A percentile compares a stretch with the other conserved stretches of the same genome.
Conservation (phyloP, 2,329 filamentous ascomycete species). For the Pochonia chlamydosporia region DNA sequence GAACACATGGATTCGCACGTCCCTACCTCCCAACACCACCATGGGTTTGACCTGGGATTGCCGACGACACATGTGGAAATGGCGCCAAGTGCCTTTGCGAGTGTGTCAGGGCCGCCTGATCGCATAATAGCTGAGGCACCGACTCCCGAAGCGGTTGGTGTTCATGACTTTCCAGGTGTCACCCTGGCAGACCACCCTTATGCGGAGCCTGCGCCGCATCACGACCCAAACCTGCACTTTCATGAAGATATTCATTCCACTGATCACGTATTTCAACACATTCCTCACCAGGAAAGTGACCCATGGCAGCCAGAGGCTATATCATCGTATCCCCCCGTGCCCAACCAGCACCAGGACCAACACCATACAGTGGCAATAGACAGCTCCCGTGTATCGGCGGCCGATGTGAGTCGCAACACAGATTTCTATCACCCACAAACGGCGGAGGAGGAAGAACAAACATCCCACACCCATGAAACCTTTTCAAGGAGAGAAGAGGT, state of each 20-base stretch:
- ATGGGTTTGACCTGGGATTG: constrained; percentile 2
- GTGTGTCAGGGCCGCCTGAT: not conserved
- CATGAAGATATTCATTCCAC: constrained; percentile 1
- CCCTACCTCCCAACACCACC: not conserved
- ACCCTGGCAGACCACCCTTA: not conserved
- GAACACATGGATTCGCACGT: not conserved
- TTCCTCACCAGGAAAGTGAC: not conserved
- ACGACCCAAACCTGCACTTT: constrained; percentile 13
- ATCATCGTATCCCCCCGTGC: not conserved
- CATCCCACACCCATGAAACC: not conserved
- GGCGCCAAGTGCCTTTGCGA: not conserved
- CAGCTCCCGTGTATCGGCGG: constrained; percentile 1
- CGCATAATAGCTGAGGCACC: not conserved
- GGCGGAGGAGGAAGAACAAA: not conserved
- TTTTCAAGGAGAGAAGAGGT: not conserved
- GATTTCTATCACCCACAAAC: not conserved
- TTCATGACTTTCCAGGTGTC: constrained; percentile 1
- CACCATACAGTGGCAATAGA: not conserved
- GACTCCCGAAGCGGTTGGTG: not conserved
- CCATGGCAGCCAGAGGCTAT: not conserved
- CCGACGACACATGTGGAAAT: not conserved
- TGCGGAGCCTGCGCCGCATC: constrained; percentile 1
- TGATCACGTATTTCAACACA: not conserved
- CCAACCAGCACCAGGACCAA: not conserved
- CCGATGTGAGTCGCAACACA: not conserved